These are phyloP conservation scores for Aspergillus tamarii DNA, from an alignment of 2,329 filamentous ascomycete species.

Conservation along the genomic window DNA sequence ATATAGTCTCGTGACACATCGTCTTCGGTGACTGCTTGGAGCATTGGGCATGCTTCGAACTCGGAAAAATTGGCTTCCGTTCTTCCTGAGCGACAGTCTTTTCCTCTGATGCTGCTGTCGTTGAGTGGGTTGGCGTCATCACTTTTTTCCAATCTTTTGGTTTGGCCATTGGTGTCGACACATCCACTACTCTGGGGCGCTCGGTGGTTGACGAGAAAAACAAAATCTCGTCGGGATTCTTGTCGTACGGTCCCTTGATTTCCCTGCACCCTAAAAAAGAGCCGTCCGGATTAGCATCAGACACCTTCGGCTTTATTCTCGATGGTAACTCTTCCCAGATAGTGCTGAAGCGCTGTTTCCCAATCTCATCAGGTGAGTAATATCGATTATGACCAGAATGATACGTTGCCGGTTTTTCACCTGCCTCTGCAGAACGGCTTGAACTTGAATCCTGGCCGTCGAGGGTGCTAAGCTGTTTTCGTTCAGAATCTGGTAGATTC, in stretches of 20 bases:
- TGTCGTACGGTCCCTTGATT: constrained; percentile 37
- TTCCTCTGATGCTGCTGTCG: constrained; percentile 21
- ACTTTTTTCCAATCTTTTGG: constrained; percentile 23
- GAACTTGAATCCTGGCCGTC: constrained; percentile 24
- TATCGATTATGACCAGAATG: constrained; percentile 27
- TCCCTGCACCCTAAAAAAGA: constrained; percentile 48
- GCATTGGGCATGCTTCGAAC: constrained; percentile 39
- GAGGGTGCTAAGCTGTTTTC: constrained; percentile 20
- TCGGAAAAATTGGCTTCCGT: constrained; percentile 35
- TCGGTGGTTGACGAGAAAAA: constrained; percentile 35
- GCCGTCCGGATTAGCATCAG: constrained; percentile 31
- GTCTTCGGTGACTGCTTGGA: constrained; percentile 34
- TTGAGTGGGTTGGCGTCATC: constrained; percentile 7
- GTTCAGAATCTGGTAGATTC: constrained; percentile 29
- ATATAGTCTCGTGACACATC: constrained; percentile 27
- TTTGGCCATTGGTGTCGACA: constrained; percentile 26
- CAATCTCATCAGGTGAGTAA: constrained; percentile 45
- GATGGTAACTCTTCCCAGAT: constrained; percentile 38
- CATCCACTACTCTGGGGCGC: constrained; percentile 28
- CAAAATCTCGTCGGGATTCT: constrained; percentile 43
- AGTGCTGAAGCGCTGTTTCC: constrained; percentile 40
- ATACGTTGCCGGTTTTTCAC: constrained; percentile 12
- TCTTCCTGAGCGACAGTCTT: constrained; percentile 31
- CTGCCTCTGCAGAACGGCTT: constrained; percentile 8
- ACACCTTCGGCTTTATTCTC: constrained; percentile 26